Evolutionary conservation across 495 filamentous ascomycete species (phyloP).

Genomic region (Penicillium mononematosum): DNA sequence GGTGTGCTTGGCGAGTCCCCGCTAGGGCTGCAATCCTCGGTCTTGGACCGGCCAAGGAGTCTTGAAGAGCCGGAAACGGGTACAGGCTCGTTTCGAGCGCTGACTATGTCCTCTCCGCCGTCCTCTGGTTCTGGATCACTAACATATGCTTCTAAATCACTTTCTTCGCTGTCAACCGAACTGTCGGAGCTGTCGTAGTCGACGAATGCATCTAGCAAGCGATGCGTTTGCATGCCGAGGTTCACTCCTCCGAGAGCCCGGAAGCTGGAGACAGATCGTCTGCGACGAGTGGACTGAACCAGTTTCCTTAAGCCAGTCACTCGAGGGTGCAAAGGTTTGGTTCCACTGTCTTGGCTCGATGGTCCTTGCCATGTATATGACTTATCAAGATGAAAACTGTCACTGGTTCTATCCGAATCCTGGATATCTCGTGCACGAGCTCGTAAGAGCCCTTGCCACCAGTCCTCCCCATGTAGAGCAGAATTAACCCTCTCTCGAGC

Average conservation of each 20-base stretch:
- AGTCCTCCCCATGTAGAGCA: constrained; percentile 65
- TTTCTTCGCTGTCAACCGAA: constrained; percentile 50
- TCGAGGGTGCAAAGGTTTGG: constrained; percentile 36
- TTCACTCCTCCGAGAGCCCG: constrained; percentile 60
- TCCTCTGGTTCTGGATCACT: constrained; percentile 32
- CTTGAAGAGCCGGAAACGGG: constrained; percentile 10
- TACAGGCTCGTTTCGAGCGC: constrained; percentile 17
- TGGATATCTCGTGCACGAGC: constrained; percentile 45
- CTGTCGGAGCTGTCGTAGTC: constrained; percentile 49
- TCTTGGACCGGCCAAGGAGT: constrained; percentile 21
- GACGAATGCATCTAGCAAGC: constrained; percentile 63
- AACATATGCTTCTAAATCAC: constrained; percentile 41
- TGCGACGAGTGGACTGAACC: constrained; percentile 49
- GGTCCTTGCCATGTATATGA: constrained; percentile 52
- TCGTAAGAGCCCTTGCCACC: constrained; percentile 77
- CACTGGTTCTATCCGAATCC: constrained; percentile 16
- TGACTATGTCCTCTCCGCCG: constrained; percentile 23
- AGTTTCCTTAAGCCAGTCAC: constrained; percentile 51
- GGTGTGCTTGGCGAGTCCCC: constrained; percentile 17
- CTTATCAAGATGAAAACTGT: constrained; percentile 26
- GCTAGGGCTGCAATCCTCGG: constrained; percentile 22
- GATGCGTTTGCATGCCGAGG: constrained; percentile 76
- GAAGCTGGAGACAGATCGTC: constrained; percentile 64
- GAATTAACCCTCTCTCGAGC: constrained; percentile 54
- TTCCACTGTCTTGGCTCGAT: constrained; percentile 54